Evolutionary conservation across 495 filamentous ascomycete genomes (phyloP), one percentile per base, ranked within the genome.

Genomic region (Penicillium paradoxum): DNA sequence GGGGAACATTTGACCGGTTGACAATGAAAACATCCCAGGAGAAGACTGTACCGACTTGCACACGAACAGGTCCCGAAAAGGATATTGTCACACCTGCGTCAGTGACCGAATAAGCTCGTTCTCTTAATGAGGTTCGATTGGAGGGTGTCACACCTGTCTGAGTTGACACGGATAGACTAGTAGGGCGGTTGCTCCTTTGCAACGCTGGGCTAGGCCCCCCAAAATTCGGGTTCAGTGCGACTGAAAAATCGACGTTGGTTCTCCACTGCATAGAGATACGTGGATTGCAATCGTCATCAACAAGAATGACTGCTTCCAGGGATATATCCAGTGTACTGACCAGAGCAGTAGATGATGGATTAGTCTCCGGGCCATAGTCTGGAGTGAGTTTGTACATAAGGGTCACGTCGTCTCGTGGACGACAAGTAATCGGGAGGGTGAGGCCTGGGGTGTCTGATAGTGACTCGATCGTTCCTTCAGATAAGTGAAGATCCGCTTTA

Each of bases 11-110:
- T 25, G 81, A 86, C 32, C 88, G 86, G 66, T 97, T 97, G 45
- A 96, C 87, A 18, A 97, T 83, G 63, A 96, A 90, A 17, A 96
- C 81, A 36, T 81, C 78, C 92, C 91, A 96, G n/a, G 73, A 70
- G 65, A 97, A 96, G 11, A 83, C 79, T 34, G 89, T 80, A 4
- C 91, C 90, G 3, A 90, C 81, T 43, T 79, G 74, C 22, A 88
- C 82, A 18, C 64, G 60, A 11, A 68, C 62, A 9, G 87, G 87
- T 0, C 81, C 85, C 9, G 83, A 83, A 53, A 88, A 82, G 17
- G 90, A 90, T 53, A 93, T 79, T 5, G 84, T 89, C 39, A 93
- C 80, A 8, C 88, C 88, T 40, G 87, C 77, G 58, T 86, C 83
- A 18, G 73, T 60, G 21, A 79, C 61, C 15, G 76, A 72, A 52